Base-by-base conservation (phyloP, 1,139 yeast genomes). In the Suhomyces maxii region DNA sequence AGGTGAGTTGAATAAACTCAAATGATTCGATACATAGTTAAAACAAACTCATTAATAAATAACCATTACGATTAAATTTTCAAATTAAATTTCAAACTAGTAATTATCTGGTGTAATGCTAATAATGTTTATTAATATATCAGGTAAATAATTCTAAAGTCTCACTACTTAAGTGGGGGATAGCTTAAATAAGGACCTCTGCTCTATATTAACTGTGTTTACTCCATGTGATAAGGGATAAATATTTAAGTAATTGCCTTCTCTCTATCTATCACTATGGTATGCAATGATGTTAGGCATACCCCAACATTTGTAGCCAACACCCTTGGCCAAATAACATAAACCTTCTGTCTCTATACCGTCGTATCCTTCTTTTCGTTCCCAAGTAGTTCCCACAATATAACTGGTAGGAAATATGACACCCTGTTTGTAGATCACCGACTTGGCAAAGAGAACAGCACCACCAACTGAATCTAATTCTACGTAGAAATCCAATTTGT, bases 291-390 rank as follows among this genome's bases (percentile, higher is more conserved):
- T 50, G 48, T 72, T 71, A 9, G 77, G 77, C 68, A 69, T 65
- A 6, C 70, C 77, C 63, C 66, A 73, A 53, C 82, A 78, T 36
- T 55, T 54, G 55, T 73, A 77, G 1, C 79, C 80, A 33, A 75
- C 56, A 0, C 68, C 56, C 44, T 67, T 70, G 1, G 82, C 82
- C 32, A 65, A 56, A 52, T 76, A 78, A 51, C 83, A 78, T 11
- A 78, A 42, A 0, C 82, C 82, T 57, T 77, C 82, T 3, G 80
- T 76, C 53, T 77, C 82, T 37, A 78, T 71, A 23, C 82, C 83
- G 56, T 78, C 82, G 52, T 69, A 77, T 2, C 82, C 82, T 53
- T 76, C 81, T 3, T 51, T 43, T 45, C 79, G 61, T 2, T 67
- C 68, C 82, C 82, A 77, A 3, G 77, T 64, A 1, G 77, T 71